phyloP scores from a whole-genome alignment of 1,139 yeast genomes.

The Hemisphaericaspora xylofermentans region DNA sequence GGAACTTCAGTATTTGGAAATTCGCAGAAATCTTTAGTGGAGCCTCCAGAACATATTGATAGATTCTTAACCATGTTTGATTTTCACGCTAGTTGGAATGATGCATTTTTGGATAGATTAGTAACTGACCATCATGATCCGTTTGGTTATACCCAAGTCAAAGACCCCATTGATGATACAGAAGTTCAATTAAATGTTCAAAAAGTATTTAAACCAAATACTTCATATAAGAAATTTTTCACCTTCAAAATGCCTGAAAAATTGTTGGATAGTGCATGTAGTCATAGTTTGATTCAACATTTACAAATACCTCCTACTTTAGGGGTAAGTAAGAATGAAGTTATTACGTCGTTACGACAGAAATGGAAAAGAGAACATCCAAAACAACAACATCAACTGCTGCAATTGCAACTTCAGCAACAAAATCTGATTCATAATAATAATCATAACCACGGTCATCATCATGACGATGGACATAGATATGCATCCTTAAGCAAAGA shows the following conservation, averaged over 20 bases:
- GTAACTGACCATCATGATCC: constrained; percentile 31
- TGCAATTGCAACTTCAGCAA: not conserved
- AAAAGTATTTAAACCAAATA: constrained; percentile 31
- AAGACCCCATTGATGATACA: constrained; percentile 36
- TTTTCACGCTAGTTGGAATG: constrained; percentile 44
- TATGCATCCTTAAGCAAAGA: constrained; percentile 31
- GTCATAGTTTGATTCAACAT: constrained; percentile 36
- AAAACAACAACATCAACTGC: not conserved
- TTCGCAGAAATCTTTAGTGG: constrained; percentile 12
- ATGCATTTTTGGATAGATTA: constrained; percentile 33
- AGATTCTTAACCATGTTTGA: constrained; percentile 40
- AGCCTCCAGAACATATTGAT: constrained; percentile 12
- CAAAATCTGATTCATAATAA: no score
- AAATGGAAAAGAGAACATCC: constrained; percentile 22
- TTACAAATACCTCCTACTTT: constrained; percentile 37
- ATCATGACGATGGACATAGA: constrained; percentile 7
- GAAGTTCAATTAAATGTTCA: constrained; percentile 26
- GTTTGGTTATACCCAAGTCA: constrained; percentile 17
- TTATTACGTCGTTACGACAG: constrained; percentile 26
- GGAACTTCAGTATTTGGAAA: constrained; percentile 30
- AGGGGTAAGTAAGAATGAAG: constrained; percentile 31
- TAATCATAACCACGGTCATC: no score
- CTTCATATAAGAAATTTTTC: constrained; percentile 41
- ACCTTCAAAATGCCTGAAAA: constrained; percentile 40
- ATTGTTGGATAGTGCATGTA: constrained; percentile 37